Evolutionary conservation across 2,329 filamentous ascomycete genomes (phyloP).

Genomic region (Aureobasidium mangrovei): DNA sequence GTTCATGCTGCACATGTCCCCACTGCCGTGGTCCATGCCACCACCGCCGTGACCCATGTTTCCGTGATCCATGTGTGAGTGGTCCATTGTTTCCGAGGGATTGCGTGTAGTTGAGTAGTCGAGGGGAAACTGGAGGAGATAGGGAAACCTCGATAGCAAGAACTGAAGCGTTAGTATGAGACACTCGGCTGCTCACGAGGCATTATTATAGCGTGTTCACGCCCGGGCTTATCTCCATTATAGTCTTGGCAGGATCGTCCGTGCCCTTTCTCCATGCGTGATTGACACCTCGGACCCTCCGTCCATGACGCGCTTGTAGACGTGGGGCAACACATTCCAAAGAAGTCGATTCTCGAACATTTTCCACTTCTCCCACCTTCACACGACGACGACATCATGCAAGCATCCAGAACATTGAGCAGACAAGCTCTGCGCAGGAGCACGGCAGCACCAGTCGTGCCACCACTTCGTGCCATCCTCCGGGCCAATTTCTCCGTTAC

Average conservation of each 20-base stretch:
- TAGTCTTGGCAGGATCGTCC: too few species aligned
- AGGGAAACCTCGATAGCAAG: neutral
- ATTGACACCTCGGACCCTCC: too few species aligned
- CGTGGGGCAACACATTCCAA: neutral
- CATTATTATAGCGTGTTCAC: too few species aligned
- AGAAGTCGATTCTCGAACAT: neutral
- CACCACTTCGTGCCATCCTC: neutral
- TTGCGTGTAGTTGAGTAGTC: neutral
- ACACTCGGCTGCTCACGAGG: too few species aligned
- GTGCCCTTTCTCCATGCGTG: too few species aligned
- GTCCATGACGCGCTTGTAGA: too few species aligned
- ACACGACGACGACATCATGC: neutral
- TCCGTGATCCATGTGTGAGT: slow-evolving; percentile 16
- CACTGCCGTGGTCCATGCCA: slow-evolving; percentile 39
- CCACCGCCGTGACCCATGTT: slow-evolving; percentile 15
- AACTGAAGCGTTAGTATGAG: too few species aligned
- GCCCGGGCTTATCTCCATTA: too few species aligned
- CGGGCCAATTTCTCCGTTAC: neutral
- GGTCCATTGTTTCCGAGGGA: neutral
- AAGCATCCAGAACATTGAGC: slow-evolving; percentile 3
- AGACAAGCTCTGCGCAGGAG: neutral
- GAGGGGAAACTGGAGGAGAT: neutral
- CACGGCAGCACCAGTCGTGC: neutral
- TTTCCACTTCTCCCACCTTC: neutral
- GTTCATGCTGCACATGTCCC: slow-evolving; percentile 77